Conservation (phyloP, 164 flowering plant species). For the Amborella trichopoda region DNA sequence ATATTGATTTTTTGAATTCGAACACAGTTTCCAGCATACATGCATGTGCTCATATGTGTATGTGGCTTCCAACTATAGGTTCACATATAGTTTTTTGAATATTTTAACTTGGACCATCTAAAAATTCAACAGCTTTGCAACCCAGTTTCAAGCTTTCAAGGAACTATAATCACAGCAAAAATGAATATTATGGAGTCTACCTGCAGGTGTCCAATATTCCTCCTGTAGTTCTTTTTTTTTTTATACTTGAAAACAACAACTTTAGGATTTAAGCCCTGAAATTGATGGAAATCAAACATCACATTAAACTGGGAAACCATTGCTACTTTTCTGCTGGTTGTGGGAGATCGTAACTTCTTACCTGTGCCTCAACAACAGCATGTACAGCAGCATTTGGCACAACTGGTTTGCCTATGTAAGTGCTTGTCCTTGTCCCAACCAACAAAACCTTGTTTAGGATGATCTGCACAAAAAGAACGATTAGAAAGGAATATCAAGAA, state of each 20-base stretch:
- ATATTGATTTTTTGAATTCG: no score
- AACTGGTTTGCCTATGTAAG: slow-evolving; percentile 78
- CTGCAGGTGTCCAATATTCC: slow-evolving; percentile 94
- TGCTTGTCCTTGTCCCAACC: slow-evolving; percentile 68
- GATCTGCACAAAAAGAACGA: slow-evolving; percentile 31
- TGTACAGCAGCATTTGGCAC: slow-evolving; percentile 87
- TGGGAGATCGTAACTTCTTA: no score
- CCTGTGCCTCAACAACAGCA: slow-evolving; percentile 95
- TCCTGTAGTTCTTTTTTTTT: slow-evolving; percentile 64
- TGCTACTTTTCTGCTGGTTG: no score
- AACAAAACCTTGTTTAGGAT: slow-evolving; percentile 79
- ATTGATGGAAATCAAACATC: not conserved
- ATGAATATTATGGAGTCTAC: no score
- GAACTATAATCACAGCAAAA: no score
- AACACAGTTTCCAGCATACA: no score
- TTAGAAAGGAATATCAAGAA: not conserved
- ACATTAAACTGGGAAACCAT: not conserved
- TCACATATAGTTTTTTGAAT: no score
- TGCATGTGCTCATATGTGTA: no score
- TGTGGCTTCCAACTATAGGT: no score
- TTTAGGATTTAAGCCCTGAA: slow-evolving; percentile 59
- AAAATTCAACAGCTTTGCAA: no score
- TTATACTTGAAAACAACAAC: slow-evolving; percentile 85
- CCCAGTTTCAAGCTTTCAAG: no score
- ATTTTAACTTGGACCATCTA: no score